Percentiles rank a stretch among this genome's conserved stretches.
Evolutionary conservation across 768 basidiomycete genomes (phyloP).

Genomic region (Suillus variegatus): DNA sequence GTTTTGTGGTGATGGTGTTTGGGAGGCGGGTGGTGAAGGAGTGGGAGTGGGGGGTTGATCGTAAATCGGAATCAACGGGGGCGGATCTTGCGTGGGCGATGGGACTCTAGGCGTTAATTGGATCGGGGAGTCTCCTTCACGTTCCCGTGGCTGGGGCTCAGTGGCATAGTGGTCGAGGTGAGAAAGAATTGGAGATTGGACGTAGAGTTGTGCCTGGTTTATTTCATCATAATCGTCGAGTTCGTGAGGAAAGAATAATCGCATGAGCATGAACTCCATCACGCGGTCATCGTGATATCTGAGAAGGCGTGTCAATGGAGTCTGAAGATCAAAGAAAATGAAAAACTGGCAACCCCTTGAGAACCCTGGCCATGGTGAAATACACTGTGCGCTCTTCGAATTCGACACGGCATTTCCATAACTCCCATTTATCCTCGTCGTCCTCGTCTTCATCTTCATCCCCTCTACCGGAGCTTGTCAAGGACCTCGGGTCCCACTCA

Average conservation of each 20-base stretch:
- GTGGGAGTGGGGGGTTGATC: slow-evolving; percentile 26
- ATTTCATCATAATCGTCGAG: slow-evolving; percentile 32
- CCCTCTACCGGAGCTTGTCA: slow-evolving; percentile 17
- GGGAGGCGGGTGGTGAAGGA: slow-evolving; percentile 30
- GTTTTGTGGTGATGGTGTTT: slow-evolving; percentile 27
- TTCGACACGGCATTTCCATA: slow-evolving; percentile 80
- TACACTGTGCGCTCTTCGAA: slow-evolving; percentile 71
- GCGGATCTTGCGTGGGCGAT: slow-evolving; percentile 7
- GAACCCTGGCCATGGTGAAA: slow-evolving; percentile 73
- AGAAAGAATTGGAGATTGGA: slow-evolving; percentile 6
- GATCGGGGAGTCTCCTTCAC: not conserved
- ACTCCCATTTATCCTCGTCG: slow-evolving; percentile 53
- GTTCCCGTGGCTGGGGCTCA: not conserved
- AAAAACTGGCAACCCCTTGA: slow-evolving; percentile 48
- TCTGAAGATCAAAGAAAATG: slow-evolving; percentile 5
- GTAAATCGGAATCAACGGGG: not conserved
- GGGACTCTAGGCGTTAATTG: not conserved
- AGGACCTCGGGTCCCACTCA: slow-evolving; percentile 59
- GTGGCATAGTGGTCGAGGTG: slow-evolving; percentile 3
- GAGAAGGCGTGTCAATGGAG: slow-evolving; percentile 5
- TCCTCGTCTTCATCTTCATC: slow-evolving; percentile 11
- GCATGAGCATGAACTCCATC: slow-evolving; percentile 75
- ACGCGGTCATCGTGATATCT: slow-evolving; percentile 62
- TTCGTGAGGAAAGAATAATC: slow-evolving; percentile 57
- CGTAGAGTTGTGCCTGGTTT: slow-evolving; percentile 3